A percentile compares a stretch with the other conserved stretches of the same genome.
Conservation (phyloP, 805 yeast genomes). For the Millerago galiae region DNA sequence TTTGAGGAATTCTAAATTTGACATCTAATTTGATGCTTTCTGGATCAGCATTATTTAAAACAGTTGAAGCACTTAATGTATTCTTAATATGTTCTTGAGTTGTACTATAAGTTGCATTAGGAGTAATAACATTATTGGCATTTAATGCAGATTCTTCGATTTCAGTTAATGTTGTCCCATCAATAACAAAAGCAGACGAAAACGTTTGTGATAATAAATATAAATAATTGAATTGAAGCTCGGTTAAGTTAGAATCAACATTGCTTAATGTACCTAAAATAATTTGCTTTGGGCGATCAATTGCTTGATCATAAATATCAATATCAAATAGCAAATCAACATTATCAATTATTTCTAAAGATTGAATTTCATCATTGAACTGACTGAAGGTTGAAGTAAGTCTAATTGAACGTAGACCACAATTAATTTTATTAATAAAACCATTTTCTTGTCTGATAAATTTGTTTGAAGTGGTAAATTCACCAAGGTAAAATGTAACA, state of each 20-base stretch:
- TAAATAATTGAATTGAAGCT: conserved; percentile 58
- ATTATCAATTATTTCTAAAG: conserved; percentile 57
- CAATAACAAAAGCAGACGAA: conserved; percentile 44
- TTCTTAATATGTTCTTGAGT: conserved; percentile 8
- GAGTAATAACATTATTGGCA: conserved; percentile 47
- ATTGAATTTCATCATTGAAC: conserved; percentile 27
- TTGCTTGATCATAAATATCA: conserved; percentile 41
- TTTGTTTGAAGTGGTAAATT: conserved; percentile 60
- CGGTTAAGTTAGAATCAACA: conserved; percentile 60
- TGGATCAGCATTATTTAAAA: conserved; percentile 15
- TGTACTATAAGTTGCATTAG: conserved; percentile 24
- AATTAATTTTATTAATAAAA: conserved; percentile 47
- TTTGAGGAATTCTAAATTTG: conserved; percentile 51
- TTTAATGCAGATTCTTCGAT: conserved; percentile 58
- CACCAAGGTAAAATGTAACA: conserved; percentile 74
- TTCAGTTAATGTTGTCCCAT: conserved; percentile 40
- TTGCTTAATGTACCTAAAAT: conserved; percentile 57
- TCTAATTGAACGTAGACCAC: conserved; percentile 69
- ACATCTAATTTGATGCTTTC: conserved; percentile 35
- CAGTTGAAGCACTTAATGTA: conserved; percentile 19
- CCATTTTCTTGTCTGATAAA: conserved; percentile 34
- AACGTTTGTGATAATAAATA: conserved; percentile 49
- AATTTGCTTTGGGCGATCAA: conserved; percentile 39
- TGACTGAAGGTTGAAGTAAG: conserved; percentile 57
- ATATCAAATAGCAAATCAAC: conserved; percentile 58